Evolutionary conservation across 73 alveolate species (phyloP).

Genomic region (Paramecium caudatum): DNA sequence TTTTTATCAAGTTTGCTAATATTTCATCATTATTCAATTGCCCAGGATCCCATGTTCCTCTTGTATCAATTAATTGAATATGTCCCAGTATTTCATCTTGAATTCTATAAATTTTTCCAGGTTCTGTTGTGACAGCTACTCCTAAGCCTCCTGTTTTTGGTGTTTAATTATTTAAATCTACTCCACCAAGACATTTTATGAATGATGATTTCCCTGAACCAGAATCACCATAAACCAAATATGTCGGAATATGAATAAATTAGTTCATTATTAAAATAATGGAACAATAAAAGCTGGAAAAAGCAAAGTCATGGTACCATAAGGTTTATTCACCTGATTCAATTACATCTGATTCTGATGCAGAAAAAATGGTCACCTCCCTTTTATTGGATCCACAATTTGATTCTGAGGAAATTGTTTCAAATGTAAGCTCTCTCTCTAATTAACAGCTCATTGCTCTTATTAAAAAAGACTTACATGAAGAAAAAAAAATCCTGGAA

Average conservation of each 20-base stretch:
- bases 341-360: no score
- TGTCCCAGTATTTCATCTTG: constrained; percentile 41
- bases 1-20: background rate
- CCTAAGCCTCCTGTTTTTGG: background rate
- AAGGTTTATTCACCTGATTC: no score
- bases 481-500: no score
- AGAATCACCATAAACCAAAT: constrained; percentile 57
- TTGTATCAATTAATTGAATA: constrained; percentile 41
- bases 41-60: constrained; percentile 55
- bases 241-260: background rate
- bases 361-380: no score
- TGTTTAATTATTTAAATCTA: background rate
- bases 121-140: constrained; percentile 2
- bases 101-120: background rate
- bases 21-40: constrained; percentile 24
- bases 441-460: no score
- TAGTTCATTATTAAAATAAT: no score
- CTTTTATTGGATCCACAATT: no score
- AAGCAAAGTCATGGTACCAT: no score
- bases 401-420: no score
- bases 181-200: background rate
- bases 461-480: no score
- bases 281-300: no score
- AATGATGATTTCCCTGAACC: constrained; percentile 52
- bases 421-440: no score